Conservation (phyloP, 2,329 filamentous ascomycete genomes). For the Phialophora expanda region DNA sequence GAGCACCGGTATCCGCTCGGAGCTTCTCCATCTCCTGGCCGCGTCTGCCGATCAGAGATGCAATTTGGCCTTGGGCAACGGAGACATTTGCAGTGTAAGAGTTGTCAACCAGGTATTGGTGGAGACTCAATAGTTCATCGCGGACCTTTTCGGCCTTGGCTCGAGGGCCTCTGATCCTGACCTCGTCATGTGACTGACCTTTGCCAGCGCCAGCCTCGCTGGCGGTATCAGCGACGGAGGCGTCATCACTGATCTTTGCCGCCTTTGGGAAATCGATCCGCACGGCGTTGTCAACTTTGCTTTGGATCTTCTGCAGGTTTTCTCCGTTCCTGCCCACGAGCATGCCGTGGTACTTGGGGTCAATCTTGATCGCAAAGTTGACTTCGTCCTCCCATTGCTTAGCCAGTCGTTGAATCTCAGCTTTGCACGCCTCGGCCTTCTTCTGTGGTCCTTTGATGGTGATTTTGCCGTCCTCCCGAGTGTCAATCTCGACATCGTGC, state of each 20-base stretch:
- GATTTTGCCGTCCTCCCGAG: slow-evolving; percentile 84
- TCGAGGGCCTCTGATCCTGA: slow-evolving; percentile 87
- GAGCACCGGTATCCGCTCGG: slow-evolving; percentile 80
- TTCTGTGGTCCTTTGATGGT: slow-evolving; percentile 95
- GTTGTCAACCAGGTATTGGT: slow-evolving; percentile 89
- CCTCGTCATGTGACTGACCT: slow-evolving; percentile 83
- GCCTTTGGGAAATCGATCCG: slow-evolving; percentile 91
- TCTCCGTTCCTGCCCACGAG: slow-evolving; percentile 86
- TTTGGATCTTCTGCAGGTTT: slow-evolving; percentile 90
- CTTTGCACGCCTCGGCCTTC: slow-evolving; percentile 85
- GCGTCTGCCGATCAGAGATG: slow-evolving; percentile 89
- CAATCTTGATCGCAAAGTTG: slow-evolving; percentile 84
- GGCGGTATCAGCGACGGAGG: slow-evolving; percentile 69
- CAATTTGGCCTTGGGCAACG: slow-evolving; percentile 88
- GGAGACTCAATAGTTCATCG: slow-evolving; percentile 84
- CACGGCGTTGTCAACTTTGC: slow-evolving; percentile 76
- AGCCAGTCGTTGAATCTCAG: slow-evolving; percentile 77
- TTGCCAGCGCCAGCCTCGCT: slow-evolving; percentile 67
- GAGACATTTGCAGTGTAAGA: slow-evolving; percentile 78
- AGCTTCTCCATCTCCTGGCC: slow-evolving; percentile 91
- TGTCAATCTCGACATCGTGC: slow-evolving; percentile 78
- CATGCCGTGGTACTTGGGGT: slow-evolving; percentile 91
- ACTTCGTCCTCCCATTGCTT: slow-evolving; percentile 90
- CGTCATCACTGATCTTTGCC: slow-evolving; percentile 66
- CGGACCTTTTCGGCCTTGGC: slow-evolving; percentile 90